A percentile compares a stretch with the other conserved stretches of the same genome.
These are phyloP conservation scores for Candida corydali DNA, from an alignment of 805 yeast genomes.

Conservation along the genomic window DNA sequence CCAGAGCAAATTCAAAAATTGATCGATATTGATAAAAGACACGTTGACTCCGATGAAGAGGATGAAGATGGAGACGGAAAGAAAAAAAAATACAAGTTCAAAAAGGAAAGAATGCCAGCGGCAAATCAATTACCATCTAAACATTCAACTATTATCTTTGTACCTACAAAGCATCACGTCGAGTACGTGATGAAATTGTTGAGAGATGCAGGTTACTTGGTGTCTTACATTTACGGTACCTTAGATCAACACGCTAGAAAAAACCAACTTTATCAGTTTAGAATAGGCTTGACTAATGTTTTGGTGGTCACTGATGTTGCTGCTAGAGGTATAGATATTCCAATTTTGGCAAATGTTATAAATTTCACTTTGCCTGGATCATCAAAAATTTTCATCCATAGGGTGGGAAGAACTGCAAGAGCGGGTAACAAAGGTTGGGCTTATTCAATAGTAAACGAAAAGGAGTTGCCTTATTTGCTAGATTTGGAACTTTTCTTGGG, in stretches of 20 bases:
- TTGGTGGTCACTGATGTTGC: slow-evolving; percentile 97
- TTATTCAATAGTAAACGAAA: slow-evolving; percentile 77
- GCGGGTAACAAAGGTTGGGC: slow-evolving; percentile 99
- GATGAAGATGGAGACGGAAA: slow-evolving; percentile 39
- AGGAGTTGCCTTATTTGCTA: slow-evolving; percentile 83
- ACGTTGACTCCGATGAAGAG: slow-evolving; percentile 53
- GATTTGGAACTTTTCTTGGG: slow-evolving; percentile 91
- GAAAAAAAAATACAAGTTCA: slow-evolving; percentile 35
- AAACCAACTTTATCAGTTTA: slow-evolving; percentile 78
- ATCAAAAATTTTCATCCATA: slow-evolving; percentile 89
- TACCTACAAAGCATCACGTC: slow-evolving; percentile 97
- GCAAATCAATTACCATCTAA: slow-evolving; percentile 84
- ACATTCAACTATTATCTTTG: slow-evolving; percentile 86
- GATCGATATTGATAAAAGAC: slow-evolving; percentile 42
- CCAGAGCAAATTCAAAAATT: slow-evolving; percentile 59
- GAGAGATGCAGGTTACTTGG: slow-evolving; percentile 76
- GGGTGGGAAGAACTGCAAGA: slow-evolving; percentile 99
- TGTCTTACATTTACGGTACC: slow-evolving; percentile 89
- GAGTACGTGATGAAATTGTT: slow-evolving; percentile 77
- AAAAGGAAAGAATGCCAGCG: slow-evolving; percentile 60
- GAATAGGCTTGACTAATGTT: slow-evolving; percentile 79
- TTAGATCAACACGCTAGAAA: slow-evolving; percentile 93
- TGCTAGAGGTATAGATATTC: slow-evolving; percentile 98
- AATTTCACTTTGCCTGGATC: slow-evolving; percentile 88
- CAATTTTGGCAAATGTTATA: slow-evolving; percentile 90